Evolutionary conservation across 1,284 basidiomycete genomes (phyloP), one percentile per base, ranked within the genome.

Genomic region (Leccinum ponderosum): DNA sequence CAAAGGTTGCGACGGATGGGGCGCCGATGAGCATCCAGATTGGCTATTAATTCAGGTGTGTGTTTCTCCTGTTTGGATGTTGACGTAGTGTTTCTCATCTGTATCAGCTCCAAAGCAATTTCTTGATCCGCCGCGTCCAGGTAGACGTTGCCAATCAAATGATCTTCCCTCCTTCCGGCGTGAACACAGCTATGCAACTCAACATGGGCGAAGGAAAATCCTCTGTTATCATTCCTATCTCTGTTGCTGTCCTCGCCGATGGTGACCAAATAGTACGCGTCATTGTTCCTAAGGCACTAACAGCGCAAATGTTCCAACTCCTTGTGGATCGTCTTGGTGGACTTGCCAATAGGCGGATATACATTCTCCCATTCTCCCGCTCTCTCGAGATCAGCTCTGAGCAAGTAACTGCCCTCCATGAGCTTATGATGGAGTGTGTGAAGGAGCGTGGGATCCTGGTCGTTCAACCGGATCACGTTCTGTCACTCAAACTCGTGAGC

Each of bases 181-280:
- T 58, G 7, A 84, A 78, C 54, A 77, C 76, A 0, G 67, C 76
- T 11, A 69, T 81, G 17, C 83, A 85, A 60, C 76, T 85, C 20
- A 83, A 84, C 54, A 85, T 85, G 83, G 83, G 83, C 2, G 83
- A 85, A 64, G 83, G 83, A 4, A 85, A 85, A 62, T 80, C 83
- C 0, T 81, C 53, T 25, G 53, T 54, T 11, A 54, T 54, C 20
- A 15, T 54, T 25, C 53, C 53, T 25, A 39, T 39, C 33, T 12
- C n/a, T 17, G 53, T 39, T 9, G 14, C 53, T n/a, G 7, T 12
- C 25, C 53, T 54, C 17, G 53, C 53, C 53, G 14, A 54, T 39
- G 35, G 53, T 15, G 9, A 54, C 6, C 53, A 54, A 39, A 14
- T 54, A 4, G 53, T 22, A 8, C 53, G 53, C 35, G 53, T 54